These are phyloP conservation scores for Chrysochromulina tobinii DNA, from an alignment of 78 protist genomes.

Conservation along the genomic window DNA sequence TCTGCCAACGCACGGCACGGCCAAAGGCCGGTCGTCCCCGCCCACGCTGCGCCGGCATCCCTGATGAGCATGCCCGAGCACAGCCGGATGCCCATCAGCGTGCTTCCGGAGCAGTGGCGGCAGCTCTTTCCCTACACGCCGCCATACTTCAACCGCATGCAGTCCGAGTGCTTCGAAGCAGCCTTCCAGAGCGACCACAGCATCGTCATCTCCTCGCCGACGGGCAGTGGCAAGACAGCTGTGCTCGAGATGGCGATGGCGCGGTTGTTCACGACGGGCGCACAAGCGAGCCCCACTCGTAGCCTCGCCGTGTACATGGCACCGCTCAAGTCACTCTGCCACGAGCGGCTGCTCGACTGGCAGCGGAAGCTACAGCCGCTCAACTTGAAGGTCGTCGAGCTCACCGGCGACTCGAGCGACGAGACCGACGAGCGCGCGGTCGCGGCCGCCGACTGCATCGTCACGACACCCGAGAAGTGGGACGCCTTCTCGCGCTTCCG, in stretches of 20 bases:
- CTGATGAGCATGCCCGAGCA: too few relatives aligned
- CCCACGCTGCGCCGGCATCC: too few relatives aligned
- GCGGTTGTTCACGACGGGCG: neutral
- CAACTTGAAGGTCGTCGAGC: neutral
- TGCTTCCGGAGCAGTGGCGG: too few relatives aligned
- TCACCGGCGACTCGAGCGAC: neutral
- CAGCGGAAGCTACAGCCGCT: too few relatives aligned
- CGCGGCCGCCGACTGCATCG: slow-evolving; percentile 65
- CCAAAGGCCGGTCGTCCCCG: too few relatives aligned
- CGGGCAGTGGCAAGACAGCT: neutral
- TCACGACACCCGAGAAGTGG: slow-evolving; percentile 99
- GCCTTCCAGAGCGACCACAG: neutral
- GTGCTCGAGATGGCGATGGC: neutral
- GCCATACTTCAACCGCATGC: neutral
- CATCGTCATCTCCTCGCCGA: neutral
- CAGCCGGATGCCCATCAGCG: too few relatives aligned
- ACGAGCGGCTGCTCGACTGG: slow-evolving; percentile 8
- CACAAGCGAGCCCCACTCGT: neutral
- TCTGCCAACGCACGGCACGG: too few relatives aligned
- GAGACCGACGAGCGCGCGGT: neutral
- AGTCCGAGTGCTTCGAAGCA: neutral
- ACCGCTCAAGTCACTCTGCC: neutral
- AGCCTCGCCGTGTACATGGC: neutral
- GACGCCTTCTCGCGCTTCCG: slow-evolving; percentile 72
- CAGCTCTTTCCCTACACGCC: too few relatives aligned